These are phyloP conservation scores for Cymbopogon citratus DNA, from an alignment of 176 grass and related monocot genomes.

Conservation along the genomic window DNA sequence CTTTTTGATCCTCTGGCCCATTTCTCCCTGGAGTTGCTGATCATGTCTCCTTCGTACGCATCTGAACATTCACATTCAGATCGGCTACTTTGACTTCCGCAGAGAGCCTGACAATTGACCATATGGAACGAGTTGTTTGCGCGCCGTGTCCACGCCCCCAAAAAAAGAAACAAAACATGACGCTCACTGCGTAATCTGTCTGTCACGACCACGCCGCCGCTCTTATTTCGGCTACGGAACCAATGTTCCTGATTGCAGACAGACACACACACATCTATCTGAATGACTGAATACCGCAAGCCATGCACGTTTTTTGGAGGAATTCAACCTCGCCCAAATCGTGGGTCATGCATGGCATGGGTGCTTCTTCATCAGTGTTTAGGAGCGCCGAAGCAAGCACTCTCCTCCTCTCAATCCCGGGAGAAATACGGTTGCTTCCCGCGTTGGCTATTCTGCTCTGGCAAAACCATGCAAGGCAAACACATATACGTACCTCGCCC, in stretches of 20 bases:
- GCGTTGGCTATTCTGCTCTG: not conserved
- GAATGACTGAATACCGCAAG: no score
- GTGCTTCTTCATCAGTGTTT: not conserved
- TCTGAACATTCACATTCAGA: not conserved
- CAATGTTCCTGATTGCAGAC: not conserved
- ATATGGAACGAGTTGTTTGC: not conserved
- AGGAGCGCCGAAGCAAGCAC: not conserved
- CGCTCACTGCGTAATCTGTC: no score
- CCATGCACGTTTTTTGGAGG: not conserved
- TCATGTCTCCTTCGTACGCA: no score
- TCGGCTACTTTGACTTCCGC: not conserved
- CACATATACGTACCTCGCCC: not conserved
- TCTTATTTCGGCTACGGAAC: not conserved
- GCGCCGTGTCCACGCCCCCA: not conserved
- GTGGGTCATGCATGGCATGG: not conserved
- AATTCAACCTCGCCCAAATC: not conserved
- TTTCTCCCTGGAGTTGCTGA: no score
- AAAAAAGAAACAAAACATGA: not conserved
- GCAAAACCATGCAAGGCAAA: not conserved
- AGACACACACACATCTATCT: not conserved
- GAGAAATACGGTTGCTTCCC: conserved; percentile 15
- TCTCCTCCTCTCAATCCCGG: not conserved
- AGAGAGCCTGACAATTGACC: not conserved
- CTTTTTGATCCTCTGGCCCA: no score
- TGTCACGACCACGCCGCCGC: not conserved